Conservation (phyloP, 2,329 filamentous ascomycete species). For the Plenodomus lindquistii region DNA sequence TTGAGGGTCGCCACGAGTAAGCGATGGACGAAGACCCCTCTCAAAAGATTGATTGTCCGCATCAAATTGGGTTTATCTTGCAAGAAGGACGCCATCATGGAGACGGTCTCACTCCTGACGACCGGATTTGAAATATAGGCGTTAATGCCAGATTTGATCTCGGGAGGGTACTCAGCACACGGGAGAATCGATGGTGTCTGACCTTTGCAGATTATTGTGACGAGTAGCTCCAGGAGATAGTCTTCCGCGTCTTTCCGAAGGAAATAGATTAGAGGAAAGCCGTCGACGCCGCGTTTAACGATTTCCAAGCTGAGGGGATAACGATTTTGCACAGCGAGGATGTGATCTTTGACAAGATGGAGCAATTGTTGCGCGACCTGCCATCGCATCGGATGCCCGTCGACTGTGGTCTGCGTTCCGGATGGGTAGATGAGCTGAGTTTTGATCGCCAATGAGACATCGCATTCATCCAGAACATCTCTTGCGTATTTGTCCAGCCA, state of each 20-base stretch:
- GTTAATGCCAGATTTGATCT: conserved; percentile 26
- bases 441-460: conserved; percentile 48
- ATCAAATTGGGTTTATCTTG: conserved; percentile 48
- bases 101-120: conserved; percentile 15
- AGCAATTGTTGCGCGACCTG: conserved; percentile 43
- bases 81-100: conserved; percentile 35
- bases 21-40: conserved; percentile 64
- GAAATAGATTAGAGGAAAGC: conserved; percentile 63
- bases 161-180: conserved; percentile 22
- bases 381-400: conserved; percentile 49
- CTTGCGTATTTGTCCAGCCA: conserved; percentile 57
- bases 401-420: conserved; percentile 45
- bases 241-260: conserved; percentile 49
- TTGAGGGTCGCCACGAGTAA: conserved; percentile 64
- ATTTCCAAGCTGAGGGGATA: conserved; percentile 58
- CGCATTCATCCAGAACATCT: conserved; percentile 68
- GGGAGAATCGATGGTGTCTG: conserved; percentile 27
- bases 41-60: conserved; percentile 57
- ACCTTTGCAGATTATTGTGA: conserved; percentile 38
- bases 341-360: conserved; percentile 27
- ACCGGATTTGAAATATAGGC: conserved; percentile 38
- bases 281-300: conserved; percentile 34
- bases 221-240: conserved; percentile 30
- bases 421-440: conserved; percentile 53
- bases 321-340: conserved; percentile 39